Conservation (phyloP, 331 rosid genomes). For the Cydonia oblonga region DNA sequence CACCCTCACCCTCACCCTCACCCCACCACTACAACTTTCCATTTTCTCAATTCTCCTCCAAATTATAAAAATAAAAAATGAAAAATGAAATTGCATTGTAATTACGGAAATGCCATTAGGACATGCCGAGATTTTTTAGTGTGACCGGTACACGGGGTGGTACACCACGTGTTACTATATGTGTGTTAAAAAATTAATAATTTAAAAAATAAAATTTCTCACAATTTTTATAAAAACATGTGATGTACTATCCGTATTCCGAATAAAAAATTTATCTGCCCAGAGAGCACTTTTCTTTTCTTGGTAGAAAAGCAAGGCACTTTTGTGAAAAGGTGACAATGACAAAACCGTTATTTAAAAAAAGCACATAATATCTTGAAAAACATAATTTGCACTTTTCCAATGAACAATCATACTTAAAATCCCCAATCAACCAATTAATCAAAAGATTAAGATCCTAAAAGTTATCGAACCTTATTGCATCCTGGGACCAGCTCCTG, state of each 20-base stretch:
- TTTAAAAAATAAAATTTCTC: no score
- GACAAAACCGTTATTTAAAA: constrained; percentile 40
- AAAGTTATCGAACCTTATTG: constrained; percentile 52
- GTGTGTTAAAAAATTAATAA: no score
- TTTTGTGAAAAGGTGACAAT: constrained; percentile 30
- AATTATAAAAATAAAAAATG: constrained; percentile 1
- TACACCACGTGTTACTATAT: no score
- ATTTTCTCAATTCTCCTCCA: background rate
- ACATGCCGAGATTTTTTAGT: background rate
- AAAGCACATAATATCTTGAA: constrained; percentile 17
- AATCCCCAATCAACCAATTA: constrained; percentile 23
- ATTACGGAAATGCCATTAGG: constrained; percentile 29
- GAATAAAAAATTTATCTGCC: background rate
- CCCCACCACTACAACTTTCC: background rate
- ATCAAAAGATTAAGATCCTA: constrained; percentile 19
- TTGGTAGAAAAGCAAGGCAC: constrained; percentile 47
- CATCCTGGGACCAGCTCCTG: constrained; percentile 99
- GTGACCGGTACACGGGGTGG: fast-evolving
- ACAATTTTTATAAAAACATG: no score
- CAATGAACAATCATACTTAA: constrained; percentile 27
- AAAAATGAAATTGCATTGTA: constrained; percentile 1
- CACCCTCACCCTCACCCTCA: background rate
- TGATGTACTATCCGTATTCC: fast-evolving
- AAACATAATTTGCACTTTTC: constrained; percentile 36
- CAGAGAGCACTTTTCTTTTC: constrained; percentile 39